phyloP scores from a whole-genome alignment of 129 eudicot genomes.

The Ambrosia trifida region DNA sequence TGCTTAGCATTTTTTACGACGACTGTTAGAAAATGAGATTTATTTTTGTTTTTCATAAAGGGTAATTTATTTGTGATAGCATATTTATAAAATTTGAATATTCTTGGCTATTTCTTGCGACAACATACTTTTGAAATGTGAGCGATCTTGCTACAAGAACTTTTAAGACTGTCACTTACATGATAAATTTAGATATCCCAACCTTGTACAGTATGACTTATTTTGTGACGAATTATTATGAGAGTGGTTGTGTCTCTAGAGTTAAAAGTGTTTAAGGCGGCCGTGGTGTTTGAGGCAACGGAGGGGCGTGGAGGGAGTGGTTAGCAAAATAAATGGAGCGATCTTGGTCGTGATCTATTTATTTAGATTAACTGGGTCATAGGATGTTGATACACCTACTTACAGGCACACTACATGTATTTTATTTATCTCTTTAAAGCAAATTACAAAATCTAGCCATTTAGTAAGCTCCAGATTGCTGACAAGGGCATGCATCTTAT shows the following conservation, averaged over 20 bases:
- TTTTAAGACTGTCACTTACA: neutral
- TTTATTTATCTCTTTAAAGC: neutral
- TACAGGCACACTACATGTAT: neutral
- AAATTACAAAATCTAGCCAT: neutral
- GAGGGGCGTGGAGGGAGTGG: neutral
- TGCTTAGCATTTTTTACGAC: neutral
- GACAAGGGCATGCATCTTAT: slow-evolving; percentile 3
- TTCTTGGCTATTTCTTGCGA: no score
- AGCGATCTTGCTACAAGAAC: neutral
- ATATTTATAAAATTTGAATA: neutral
- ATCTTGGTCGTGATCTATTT: neutral
- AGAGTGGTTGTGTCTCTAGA: neutral
- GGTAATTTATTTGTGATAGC: neutral
- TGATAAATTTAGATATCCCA: neutral
- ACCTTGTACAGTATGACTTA: neutral
- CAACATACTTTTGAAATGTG: neutral
- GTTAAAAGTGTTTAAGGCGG: neutral
- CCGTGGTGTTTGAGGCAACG: neutral
- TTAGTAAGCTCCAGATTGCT: neutral
- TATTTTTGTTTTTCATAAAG: neutral
- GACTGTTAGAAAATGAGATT: neutral
- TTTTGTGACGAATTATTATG: no score
- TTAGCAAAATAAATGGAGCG: no score
- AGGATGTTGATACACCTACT: neutral
- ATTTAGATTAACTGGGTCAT: neutral